Base-by-base conservation (phyloP, 805 yeast species). In the Ogataea degrootiae region DNA sequence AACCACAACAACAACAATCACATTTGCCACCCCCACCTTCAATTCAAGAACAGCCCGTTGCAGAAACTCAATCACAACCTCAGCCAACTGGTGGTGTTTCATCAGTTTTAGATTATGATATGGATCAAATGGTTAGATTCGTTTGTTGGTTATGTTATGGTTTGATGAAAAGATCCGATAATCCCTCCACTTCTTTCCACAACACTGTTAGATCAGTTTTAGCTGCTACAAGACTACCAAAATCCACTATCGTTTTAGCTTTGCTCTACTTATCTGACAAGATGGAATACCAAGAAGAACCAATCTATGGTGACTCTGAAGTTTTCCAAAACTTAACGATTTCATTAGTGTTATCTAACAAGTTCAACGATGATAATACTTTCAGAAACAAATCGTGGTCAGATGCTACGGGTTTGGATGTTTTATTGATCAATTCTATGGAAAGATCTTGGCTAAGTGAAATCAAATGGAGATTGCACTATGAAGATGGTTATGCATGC, bases 301-400 rank as follows among this genome's bases (percentile, higher is more conserved):
- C 61, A 11, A 52, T 59, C 19, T 34, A 44, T 17, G 63, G 63
- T 35, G 70, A 71, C 45, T 65, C 72, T 23, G 62, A 63, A 22
- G 71, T 77, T 49, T 87, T 76, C 70, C 74, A 70, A 61, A 76
- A 71, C 63, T 65, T 89, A 38, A 81, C 84, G 39, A 74, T 85
- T 19, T 76, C 95, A 3, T 74, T 92, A 39, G 79, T 92, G 35
- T 72, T 92, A 51, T 96, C 97, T 41, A 92, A 92, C 72, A 92
- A 92, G 70, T 88, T 89, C 66, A 89, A 91, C 63, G 98, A 92
- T 68, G 99, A 92, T 70, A 90, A 92, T 69, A 92, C 97, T 29
- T 92, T 92, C 63, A 89, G 96, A 51, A 92, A 92, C 70, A 83
- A 82, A 60, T 88, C 97, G 7, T 92, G 99, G 99, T 79, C 89